Base-by-base conservation (phyloP, 192 early-diverging fungal genomes). In the Phlyctochytrium planicorne region DNA sequence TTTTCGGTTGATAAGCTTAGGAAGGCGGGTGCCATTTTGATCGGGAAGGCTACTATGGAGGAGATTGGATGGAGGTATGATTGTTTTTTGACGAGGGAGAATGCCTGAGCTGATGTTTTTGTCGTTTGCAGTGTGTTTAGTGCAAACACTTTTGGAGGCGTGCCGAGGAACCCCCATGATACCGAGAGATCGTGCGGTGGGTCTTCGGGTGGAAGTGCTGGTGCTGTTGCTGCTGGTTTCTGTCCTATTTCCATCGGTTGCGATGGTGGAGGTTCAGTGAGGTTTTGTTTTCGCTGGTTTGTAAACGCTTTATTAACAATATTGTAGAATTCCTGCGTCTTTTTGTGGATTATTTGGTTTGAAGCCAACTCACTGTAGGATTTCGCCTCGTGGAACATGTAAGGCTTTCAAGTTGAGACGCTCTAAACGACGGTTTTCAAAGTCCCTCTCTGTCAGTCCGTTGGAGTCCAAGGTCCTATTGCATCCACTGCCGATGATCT, bases 261-360 rank as follows among this genome's bases (percentile, higher is more conserved):
- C 34, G 57, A 71, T 36, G 60, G 66, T 59, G 67, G 66, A 16
- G 63, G 72, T 10, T 66, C 63, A 86, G 91, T 82, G 85, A 88
- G 14, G n/a, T n/a, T n/a, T n/a, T n/a, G n/a, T n/a, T n/a, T n/a
- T n/a, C n/a, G n/a, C n/a, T n/a, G n/a, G 90, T 89, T 47, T 88
- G 90, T 52, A 87, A 81, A 0, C 24, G 24, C 77, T 90, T 23
- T 76, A 90, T n/a, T n/a, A n/a, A n/a, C n/a, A n/a, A n/a, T n/a
- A n/a, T n/a, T n/a, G n/a, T n/a, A n/a, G n/a, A 34, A 81, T 91
- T 50, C 91, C 91, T 25, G 75, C 87, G 0, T 65, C 89, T 1
- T 89, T 85, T 66, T 89, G 85, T 76, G 91, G 91, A 24, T 63
- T 91, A 23, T 93, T 83, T 71, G 91, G 90, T 4, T 68, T 93